Percentiles rank a stretch among this genome's conserved stretches.
Evolutionary conservation across 768 basidiomycete species (phyloP).

Genomic region (Boletellus ananiceps): DNA sequence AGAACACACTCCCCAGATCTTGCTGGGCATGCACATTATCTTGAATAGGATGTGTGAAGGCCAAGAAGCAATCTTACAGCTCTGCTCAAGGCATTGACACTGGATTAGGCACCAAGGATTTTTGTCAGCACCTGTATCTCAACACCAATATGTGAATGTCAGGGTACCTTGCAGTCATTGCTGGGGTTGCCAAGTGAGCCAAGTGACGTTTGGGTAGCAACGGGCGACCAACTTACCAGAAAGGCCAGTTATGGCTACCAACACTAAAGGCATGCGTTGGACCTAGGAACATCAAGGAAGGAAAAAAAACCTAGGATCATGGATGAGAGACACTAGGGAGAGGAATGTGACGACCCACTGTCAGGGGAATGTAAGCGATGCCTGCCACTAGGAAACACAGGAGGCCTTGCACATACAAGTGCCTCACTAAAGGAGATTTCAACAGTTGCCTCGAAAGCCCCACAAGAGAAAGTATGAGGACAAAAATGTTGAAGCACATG

Average conservation of each 20-base stretch:
- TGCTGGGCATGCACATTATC: neutral
- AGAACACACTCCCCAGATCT: no score
- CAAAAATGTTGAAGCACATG: conserved; percentile 17
- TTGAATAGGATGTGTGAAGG: neutral
- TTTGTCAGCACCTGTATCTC: no score
- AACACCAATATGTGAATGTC: neutral
- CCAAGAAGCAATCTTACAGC: conserved; percentile 17
- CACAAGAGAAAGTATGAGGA: conserved; percentile 16
- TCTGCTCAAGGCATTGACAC: conserved; percentile 15
- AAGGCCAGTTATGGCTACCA: conserved; percentile 1
- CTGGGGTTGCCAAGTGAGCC: conserved; percentile 6
- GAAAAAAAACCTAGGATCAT: conserved; percentile 14
- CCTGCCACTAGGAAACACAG: conserved; percentile 17
- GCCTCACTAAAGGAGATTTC: conserved; percentile 15
- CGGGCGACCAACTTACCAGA: conserved; percentile 5
- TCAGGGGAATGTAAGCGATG: conserved; percentile 15
- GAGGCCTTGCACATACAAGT: conserved; percentile 18
- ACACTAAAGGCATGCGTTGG: neutral
- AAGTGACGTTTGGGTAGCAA: neutral
- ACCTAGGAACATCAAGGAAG: neutral
- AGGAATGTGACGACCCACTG: neutral
- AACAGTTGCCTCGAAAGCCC: conserved; percentile 14
- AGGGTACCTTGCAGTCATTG: conserved; percentile 14
- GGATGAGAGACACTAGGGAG: neutral
- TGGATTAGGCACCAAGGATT: neutral